Conservation (phyloP, 192 early-diverging fungal genomes). For the Linnemannia exigua region DNA sequence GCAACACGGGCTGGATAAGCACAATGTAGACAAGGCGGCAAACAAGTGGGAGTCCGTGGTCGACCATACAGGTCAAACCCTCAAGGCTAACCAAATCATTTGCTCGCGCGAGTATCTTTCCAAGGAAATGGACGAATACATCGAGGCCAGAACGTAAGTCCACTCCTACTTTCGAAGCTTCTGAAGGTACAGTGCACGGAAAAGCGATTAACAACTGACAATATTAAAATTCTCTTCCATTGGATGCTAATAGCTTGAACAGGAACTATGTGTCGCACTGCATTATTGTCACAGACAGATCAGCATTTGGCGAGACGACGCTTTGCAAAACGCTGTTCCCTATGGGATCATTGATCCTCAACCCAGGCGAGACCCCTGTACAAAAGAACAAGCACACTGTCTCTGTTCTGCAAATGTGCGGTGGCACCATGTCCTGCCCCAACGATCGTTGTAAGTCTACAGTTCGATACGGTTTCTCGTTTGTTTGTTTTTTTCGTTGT, state of each 20-base stretch:
- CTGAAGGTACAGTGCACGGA: neutral
- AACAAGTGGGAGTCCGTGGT: slow-evolving; percentile 60
- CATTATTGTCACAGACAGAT: slow-evolving; percentile 55
- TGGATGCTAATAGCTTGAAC: slow-evolving; percentile 21
- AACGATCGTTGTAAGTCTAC: slow-evolving; percentile 54
- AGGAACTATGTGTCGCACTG: slow-evolving; percentile 45
- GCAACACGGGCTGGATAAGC: slow-evolving; percentile 60
- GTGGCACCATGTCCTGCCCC: slow-evolving; percentile 61
- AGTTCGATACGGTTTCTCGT: neutral
- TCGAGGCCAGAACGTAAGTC: slow-evolving; percentile 43
- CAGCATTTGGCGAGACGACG: slow-evolving; percentile 52
- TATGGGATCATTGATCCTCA: slow-evolving; percentile 56
- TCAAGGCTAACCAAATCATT: slow-evolving; percentile 63
- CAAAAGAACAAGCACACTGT: slow-evolving; percentile 56
- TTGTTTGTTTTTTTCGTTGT: neutral
- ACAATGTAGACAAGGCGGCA: slow-evolving; percentile 55
- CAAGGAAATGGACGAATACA: slow-evolving; percentile 43
- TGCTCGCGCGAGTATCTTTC: slow-evolving; percentile 69
- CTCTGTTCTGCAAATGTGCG: slow-evolving; percentile 57
- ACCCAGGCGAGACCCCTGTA: slow-evolving; percentile 51
- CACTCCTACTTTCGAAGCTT: neutral
- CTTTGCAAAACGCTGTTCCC: slow-evolving; percentile 63
- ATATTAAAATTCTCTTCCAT: slow-evolving; percentile 4
- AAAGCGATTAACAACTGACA: slow-evolving; percentile 23
- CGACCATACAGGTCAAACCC: slow-evolving; percentile 55